Base-by-base conservation (phyloP, 805 yeast genomes). In the Starmerella sp. region DNA sequence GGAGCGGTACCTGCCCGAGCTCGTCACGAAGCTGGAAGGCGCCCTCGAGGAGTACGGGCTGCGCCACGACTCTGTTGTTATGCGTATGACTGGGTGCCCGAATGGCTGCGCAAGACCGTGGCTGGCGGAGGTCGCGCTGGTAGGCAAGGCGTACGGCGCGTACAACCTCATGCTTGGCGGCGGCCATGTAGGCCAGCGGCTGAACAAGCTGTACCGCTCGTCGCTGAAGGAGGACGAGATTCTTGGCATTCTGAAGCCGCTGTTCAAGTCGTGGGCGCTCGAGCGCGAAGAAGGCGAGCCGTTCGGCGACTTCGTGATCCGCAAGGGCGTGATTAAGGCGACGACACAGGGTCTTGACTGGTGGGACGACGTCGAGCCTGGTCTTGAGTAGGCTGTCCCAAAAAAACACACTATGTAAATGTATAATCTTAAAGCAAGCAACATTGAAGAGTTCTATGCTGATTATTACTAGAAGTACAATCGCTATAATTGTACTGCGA, bases 41-140 rank as follows among this genome's bases (percentile, higher is more conserved):
- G 81, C 88, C 22, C 75, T 91, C 56, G 97, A 91, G 71, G 95
- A 89, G 66, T 81, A 82, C 61, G 97, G 97, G 8, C 78, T 91
- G 64, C 84, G 95, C 67, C 96, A 89, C 65, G 97, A 91, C 71
- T 83, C 95, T 7, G 78, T 91, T 62, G 95, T 89, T 29, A 85
- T 91, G 95, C 82, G 97, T 75, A 90, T 91, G 97, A 91, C 97
- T 34, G 97, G 97, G 55, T 91, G 97, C 77, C 97, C 97, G 54
- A 91, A 91, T 70, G 97, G 97, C 62, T 91, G 97, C 76, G 93
- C 97, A 29, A 82, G 97, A 71, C 97, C 97, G 32, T 91, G 97
- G 97, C 73, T 91, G 51, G 97, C 97, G 5, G 97, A 91, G 70
- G 81, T 91, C 56, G 97, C 97, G 0, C 77, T 89, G 57, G 95